Base-by-base conservation (phyloP, 1,284 basidiomycete species). In the Heterobasidion annosum region DNA sequence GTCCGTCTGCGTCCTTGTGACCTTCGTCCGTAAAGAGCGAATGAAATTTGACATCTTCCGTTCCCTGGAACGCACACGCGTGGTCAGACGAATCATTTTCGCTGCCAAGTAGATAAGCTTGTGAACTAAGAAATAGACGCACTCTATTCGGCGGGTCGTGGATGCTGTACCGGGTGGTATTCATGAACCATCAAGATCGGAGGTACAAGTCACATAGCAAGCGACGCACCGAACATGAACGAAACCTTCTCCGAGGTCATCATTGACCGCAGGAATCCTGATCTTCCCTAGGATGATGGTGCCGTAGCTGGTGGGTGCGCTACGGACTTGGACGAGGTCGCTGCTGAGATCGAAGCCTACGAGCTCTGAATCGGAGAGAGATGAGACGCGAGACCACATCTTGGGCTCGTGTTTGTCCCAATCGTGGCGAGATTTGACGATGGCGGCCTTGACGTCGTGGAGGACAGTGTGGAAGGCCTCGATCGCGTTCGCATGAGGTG, bases 261-360 rank as follows among this genome's bases (percentile, higher is more conserved):
- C 85, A 10, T 77, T 71, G 56, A 88, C 68, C 16, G 77, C 82
- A 6, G 86, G 84, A 48, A 90, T 73, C 61, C 77, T 78, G 64
- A 91, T 78, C 74, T 90, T 90, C 19, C 88, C 88, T 25, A 91
- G 67, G 57, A 91, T 78, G 56, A 90, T 79, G 10, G 76, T 79
- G 8, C 88, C 88, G 64, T 90, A 89, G 53, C 75, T 69, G 16
- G 74, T 76, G 16, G 61, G 57, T 15, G 70, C 74, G 47, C 71
- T 73, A 53, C 79, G 72, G 51, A 83, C 74, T 65, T 74, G 64
- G 44, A 85, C 77, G 52, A 88, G 73, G 65, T 88, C 82, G 16
- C 71, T 60, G 59, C 73, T 73, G 56, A 86, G 68, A 46, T 68
- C 70, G 61, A 88, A 88, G 50, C 63, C 62, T 43, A 70, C 67